Base-by-base conservation (phyloP, 2,329 filamentous ascomycete species). In the Pyrenochaeta sp. region DNA sequence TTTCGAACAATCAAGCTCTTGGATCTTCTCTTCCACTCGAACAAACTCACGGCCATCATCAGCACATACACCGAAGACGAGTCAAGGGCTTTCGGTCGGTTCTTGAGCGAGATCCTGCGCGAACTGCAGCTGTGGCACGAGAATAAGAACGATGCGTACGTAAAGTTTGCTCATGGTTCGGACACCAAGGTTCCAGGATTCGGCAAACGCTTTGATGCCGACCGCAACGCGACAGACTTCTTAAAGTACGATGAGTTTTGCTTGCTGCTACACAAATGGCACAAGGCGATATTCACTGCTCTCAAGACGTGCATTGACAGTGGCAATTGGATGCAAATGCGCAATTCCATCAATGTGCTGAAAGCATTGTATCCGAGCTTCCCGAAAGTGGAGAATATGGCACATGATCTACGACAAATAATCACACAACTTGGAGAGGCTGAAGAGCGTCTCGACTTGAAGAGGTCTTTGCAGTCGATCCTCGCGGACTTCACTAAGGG, bases 301-400 rank as follows among this genome's bases (percentile, higher is more conserved):
- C 77, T 99, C 41, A 92, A 91, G 67, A 81, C 82, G 24, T 96
- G 93, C 67, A 79, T 99, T 32, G 84, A 84, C 13, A 87, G 87
- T 19, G 85, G 83, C 21, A 93, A 97, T 72, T 99, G 94, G 82
- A 96, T 96, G 88, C 92, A 96, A 69, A 96, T 97, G 66, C 86
- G 93, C 41, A 99, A 99, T 67, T 90, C 91, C 30, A 95, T 97
- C 56, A 94, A 88, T 44, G 81, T 97, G 3, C 78, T 99, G 46
- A 95, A 94, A 67, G 81, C 84, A 8, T 80, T 96, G 34, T 82
- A 90, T 17, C 85, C 90, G 36, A 81, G 85, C 61, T 99, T 96
- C 78, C 95, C 94, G 3, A 87, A 86, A 11, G 84, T 97, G 44
- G 90, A 96, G 63, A 94, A 90, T 69, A 93, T 96, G 80, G 94